Evolutionary conservation across 2,329 filamentous ascomycete genomes (phyloP), one percentile per base, ranked within the genome.

Genomic region (Fulvia fulva): DNA sequence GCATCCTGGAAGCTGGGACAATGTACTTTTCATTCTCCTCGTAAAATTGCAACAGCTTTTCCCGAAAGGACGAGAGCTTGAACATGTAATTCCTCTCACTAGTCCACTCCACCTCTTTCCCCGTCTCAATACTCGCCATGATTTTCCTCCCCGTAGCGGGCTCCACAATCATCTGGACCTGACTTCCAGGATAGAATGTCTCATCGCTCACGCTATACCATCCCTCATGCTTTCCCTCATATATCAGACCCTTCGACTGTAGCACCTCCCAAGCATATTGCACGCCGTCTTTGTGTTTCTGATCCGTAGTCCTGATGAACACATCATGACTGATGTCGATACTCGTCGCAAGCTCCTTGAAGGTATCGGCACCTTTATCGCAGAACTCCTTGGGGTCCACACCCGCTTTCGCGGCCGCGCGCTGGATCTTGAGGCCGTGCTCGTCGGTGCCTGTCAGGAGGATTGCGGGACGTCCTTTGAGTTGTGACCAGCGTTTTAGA

Each of bases 151-250:
- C 94, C 0, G 91, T 96, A 47, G 86, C 81, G 5, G 91, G 89
- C 64, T 92, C 88, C 37, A 94, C 77, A 52, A 86, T 83, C 45
- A 87, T 82, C 68, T 91, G 85, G 25, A 97, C 85, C 68, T 86
- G 79, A 6, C 85, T 84, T 54, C 87, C 83, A 0, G 93, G 91
- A 71, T 97, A 97, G 75, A 96, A 99, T 41, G 93, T 93, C 80
- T 99, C 94, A 73, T 99, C 94, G 72, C 90, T 91, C 55, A 99
- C 88, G 56, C 89, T 94, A 74, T 99, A 99, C 94, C 94, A 99
- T 1, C 94, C 94, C 71, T 91, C 85, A 47, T 66, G 63, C 41
- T 61, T 59, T 12, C 59, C 60, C 44, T 65, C 61, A 11, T 63
- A 65, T 14, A 66, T 65, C 34, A 59, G 58, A 2, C 63, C 63